These are phyloP conservation scores for Coemansia sp. DNA, from an alignment of 192 early-diverging fungal genomes.

Conservation along the genomic window DNA sequence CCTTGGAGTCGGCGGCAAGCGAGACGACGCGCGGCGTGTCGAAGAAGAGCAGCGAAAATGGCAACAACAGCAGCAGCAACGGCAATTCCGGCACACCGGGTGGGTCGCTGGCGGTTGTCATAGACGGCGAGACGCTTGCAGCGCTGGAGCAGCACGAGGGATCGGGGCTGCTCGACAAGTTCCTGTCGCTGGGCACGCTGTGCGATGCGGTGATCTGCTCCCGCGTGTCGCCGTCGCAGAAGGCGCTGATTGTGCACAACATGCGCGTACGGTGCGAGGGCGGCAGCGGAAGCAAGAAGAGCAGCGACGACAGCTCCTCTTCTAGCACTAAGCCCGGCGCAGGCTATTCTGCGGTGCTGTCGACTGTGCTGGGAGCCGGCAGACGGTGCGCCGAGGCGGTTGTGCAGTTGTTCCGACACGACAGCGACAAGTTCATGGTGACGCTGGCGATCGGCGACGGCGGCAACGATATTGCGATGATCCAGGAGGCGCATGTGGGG, in stretches of 20 bases:
- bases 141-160: conserved; percentile 50
- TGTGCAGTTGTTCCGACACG: conserved; percentile 25
- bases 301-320: not conserved
- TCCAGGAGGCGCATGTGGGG: conserved; percentile 90
- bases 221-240: conserved; percentile 87
- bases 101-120: conserved; percentile 68
- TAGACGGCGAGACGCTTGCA: conserved; percentile 87
- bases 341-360: too few relatives aligned
- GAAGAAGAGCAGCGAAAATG: not conserved
- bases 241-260: conserved; percentile 80
- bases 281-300: conserved; percentile 8
- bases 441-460: conserved; percentile 91
- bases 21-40: conserved; percentile 12
- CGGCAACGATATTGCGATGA: conserved; percentile 96
- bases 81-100: not conserved
- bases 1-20: conserved; percentile 10
- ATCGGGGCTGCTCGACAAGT: conserved; percentile 56
- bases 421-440: conserved; percentile 51
- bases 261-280: conserved; percentile 59
- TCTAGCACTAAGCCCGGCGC: too few relatives aligned
- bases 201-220: conserved; percentile 88
- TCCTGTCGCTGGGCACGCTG: conserved; percentile 72
- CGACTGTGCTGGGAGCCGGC: not conserved
- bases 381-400: not conserved
- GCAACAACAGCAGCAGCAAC: not conserved